Percentiles rank a stretch among this genome's conserved stretches.
Conservation (phyloP, 345 rosid genomes). For the Diplotaxis tenuifolia region DNA sequence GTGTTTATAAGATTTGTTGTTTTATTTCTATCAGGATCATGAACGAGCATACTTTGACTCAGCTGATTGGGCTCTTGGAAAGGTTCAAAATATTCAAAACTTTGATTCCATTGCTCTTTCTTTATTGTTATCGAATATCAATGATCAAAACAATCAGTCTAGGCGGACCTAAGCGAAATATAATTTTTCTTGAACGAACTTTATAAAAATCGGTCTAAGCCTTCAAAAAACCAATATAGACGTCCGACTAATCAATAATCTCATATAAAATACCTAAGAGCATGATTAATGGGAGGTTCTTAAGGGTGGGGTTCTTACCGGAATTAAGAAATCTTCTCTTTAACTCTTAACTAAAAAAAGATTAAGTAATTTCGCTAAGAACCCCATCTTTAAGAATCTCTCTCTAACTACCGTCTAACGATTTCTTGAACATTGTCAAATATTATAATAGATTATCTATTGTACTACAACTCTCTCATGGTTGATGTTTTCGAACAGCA, state of each 20-base stretch:
- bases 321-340: no score
- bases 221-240: no score
- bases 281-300: no score
- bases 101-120: neutral
- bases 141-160: neutral
- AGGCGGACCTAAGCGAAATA: neutral
- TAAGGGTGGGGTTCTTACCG: no score
- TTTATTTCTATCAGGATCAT: conserved; percentile 58
- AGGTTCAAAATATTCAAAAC: conserved; percentile 46
- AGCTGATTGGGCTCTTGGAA: conserved; percentile 99
- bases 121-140: neutral
- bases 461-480: conserved; percentile 10
- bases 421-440: neutral
- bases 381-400: no score
- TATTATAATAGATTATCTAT: conserved; percentile 16
- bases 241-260: neutral
- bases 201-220: no score
- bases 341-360: no score
- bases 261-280: neutral
- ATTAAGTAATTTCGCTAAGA: no score
- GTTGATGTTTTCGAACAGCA: conserved; percentile 53
- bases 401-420: neutral
- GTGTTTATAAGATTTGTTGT: conserved; percentile 4
- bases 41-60: conserved; percentile 98
- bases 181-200: no score